Percentiles rank a stretch among this genome's conserved stretches.
Evolutionary conservation across 2,329 filamentous ascomycete genomes (phyloP).

Genomic region (Coniella lustricola): DNA sequence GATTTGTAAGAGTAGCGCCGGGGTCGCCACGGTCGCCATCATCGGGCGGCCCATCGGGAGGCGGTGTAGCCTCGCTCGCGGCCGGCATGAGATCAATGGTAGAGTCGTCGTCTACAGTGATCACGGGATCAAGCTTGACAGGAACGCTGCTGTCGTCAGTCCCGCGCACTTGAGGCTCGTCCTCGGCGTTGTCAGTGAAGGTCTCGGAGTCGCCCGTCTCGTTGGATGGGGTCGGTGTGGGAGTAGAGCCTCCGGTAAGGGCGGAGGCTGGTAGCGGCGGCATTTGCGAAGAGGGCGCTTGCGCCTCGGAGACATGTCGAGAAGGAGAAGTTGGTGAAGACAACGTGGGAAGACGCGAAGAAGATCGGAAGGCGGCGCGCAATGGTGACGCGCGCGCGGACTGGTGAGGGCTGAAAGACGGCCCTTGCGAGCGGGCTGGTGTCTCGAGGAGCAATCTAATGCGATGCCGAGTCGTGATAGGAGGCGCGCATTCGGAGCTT

Average conservation of each 20-base stretch:
- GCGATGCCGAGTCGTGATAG: slow-evolving; percentile 1
- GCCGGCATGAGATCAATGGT: slow-evolving; percentile 11
- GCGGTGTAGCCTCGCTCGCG: slow-evolving; percentile 10
- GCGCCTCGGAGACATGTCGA: slow-evolving; percentile 18
- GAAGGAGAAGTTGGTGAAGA: slow-evolving; percentile 7
- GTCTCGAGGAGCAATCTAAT: not conserved
- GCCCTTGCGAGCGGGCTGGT: not conserved
- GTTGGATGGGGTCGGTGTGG: slow-evolving; percentile 13
- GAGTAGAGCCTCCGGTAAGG: slow-evolving; percentile 13
- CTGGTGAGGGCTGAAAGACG: not conserved
- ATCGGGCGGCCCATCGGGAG: slow-evolving; percentile 7
- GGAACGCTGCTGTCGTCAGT: slow-evolving; percentile 14
- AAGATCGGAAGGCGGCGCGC: not conserved
- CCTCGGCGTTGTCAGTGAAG: slow-evolving; percentile 14
- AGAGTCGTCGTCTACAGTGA: too few relatives aligned
- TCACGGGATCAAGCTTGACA: slow-evolving; percentile 3
- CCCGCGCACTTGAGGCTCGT: slow-evolving; percentile 12
- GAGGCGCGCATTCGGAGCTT: slow-evolving; percentile 1
- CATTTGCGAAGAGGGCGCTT: slow-evolving; percentile 16
- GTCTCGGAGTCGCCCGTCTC: slow-evolving; percentile 14
- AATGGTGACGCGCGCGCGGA: slow-evolving; percentile 1
- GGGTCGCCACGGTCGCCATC: slow-evolving; percentile 6
- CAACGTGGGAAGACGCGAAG: slow-evolving; percentile 1
- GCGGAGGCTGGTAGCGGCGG: slow-evolving; percentile 15
- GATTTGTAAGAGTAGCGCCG: slow-evolving; percentile 9